A percentile compares a stretch with the other conserved stretches of the same genome.
Conservation (phyloP, 495 filamentous ascomycete species). For the Chaetomium tenue region DNA sequence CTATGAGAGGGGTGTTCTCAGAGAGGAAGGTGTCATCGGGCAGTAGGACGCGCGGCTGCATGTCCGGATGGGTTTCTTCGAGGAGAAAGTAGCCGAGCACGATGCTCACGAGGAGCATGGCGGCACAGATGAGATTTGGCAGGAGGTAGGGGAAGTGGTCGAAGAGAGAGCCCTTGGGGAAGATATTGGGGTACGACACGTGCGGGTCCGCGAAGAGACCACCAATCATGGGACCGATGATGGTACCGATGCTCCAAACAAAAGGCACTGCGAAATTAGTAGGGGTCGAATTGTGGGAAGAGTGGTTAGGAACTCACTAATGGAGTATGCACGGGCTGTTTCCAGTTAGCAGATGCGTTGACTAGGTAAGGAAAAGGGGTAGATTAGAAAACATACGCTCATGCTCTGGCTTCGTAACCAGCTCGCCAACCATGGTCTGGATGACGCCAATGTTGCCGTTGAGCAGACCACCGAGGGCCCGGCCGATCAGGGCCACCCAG, state of each 20-base stretch:
- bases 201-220: slow-evolving; percentile 74
- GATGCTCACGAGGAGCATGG: slow-evolving; percentile 69
- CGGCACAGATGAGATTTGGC: slow-evolving; percentile 75
- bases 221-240: slow-evolving; percentile 78
- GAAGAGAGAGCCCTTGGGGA: slow-evolving; percentile 64
- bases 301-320: slow-evolving; percentile 40
- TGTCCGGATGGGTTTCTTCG: slow-evolving; percentile 78
- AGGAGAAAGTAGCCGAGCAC: slow-evolving; percentile 69
- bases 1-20: slow-evolving; percentile 67
- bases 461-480: slow-evolving; percentile 73
- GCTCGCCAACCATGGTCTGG: slow-evolving; percentile 87
- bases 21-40: slow-evolving; percentile 55
- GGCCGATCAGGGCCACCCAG: slow-evolving; percentile 70
- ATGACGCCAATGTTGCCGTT: slow-evolving; percentile 90
- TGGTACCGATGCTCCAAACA: slow-evolving; percentile 83
- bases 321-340: slow-evolving; percentile 70
- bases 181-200: slow-evolving; percentile 62
- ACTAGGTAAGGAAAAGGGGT: not conserved
- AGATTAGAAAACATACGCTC: slow-evolving; percentile 60
- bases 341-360: slow-evolving; percentile 28
- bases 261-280: slow-evolving; percentile 60
- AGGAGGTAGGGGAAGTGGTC: slow-evolving; percentile 77
- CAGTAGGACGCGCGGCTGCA: slow-evolving; percentile 59
- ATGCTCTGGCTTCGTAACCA: slow-evolving; percentile 75
- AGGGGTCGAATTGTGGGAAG: not conserved